Conservation (phyloP, 345 rosid genomes). For the Brassica rapa region DNA sequence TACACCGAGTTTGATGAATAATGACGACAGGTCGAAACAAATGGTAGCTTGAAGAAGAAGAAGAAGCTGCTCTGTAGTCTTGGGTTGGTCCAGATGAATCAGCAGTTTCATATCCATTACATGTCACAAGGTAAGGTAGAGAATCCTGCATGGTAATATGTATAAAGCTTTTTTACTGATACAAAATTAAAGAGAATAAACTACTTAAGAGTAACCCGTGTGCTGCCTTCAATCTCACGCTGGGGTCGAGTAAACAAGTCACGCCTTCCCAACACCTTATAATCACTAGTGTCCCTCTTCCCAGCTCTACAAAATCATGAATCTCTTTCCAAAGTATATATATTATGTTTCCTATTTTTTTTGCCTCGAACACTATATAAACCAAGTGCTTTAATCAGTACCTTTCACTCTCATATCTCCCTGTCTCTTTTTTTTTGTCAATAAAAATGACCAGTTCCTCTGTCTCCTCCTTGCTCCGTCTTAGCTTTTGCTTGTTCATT, state of each 20-base stretch:
- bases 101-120: not conserved
- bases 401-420: slow-evolving; percentile 21
- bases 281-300: slow-evolving; percentile 52
- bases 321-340: slow-evolving; percentile 45
- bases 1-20: slow-evolving; percentile 12
- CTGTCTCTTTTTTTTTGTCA: slow-evolving; percentile 2
- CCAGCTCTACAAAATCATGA: slow-evolving; percentile 52
- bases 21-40: not conserved
- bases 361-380: slow-evolving; percentile 30
- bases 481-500: slow-evolving; percentile 39
- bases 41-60: not conserved
- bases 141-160: slow-evolving; percentile 30
- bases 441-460: slow-evolving; percentile 44
- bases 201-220: slow-evolving; percentile 27
- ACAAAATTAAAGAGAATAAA: slow-evolving; percentile 5
- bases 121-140: slow-evolving; percentile 7
- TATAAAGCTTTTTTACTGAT: slow-evolving; percentile 20
- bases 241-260: slow-evolving; percentile 55
- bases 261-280: slow-evolving; percentile 62
- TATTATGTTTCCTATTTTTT: not conserved
- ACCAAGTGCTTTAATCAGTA: slow-evolving; percentile 1
- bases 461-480: slow-evolving; percentile 39
- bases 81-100: not conserved
- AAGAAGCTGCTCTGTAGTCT: not conserved
- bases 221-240: slow-evolving; percentile 48